These are phyloP conservation scores for Crithidia sp. DNA, from an alignment of 208 protist species.

Conservation along the genomic window DNA sequence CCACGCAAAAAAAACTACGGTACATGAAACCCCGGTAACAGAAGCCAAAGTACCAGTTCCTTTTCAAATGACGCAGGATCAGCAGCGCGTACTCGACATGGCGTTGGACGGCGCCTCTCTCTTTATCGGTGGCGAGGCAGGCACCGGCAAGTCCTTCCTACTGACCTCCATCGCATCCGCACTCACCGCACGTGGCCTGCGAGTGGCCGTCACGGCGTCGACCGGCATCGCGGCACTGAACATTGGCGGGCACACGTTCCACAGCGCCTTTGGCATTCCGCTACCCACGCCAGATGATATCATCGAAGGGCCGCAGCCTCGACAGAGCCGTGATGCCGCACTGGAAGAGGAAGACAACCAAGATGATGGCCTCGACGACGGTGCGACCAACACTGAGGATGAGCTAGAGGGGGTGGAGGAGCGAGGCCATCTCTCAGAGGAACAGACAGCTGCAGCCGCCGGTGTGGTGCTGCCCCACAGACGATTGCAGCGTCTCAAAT, in stretches of 20 bases:
- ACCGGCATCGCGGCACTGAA: slow-evolving; percentile 90
- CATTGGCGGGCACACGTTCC: slow-evolving; percentile 87
- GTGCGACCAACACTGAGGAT: background rate
- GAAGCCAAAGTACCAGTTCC: too few relatives aligned
- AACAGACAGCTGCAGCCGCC: background rate
- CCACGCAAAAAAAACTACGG: too few relatives aligned
- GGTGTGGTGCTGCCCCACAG: background rate
- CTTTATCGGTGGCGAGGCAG: slow-evolving; percentile 88
- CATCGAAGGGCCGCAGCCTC: background rate
- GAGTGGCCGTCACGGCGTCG: slow-evolving; percentile 79
- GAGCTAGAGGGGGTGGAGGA: background rate
- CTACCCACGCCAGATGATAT: slow-evolving; percentile 27
- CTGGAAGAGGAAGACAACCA: slow-evolving; percentile 23
- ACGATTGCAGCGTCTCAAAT: slow-evolving; percentile 6
- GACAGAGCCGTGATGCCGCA: background rate
- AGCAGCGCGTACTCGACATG: slow-evolving; percentile 18
- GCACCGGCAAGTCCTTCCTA: slow-evolving; percentile 89
- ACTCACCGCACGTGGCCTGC: slow-evolving; percentile 24
- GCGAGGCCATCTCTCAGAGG: too few relatives aligned
- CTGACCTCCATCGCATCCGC: slow-evolving; percentile 66
- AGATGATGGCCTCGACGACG: background rate
- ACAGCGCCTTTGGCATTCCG: slow-evolving; percentile 80
- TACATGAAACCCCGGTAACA: too few relatives aligned
- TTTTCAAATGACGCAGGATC: slow-evolving; percentile 16
- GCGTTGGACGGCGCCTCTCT: slow-evolving; percentile 64